Conservation (phyloP, 345 rosid species). For the Diplotaxis tenuifolia region DNA sequence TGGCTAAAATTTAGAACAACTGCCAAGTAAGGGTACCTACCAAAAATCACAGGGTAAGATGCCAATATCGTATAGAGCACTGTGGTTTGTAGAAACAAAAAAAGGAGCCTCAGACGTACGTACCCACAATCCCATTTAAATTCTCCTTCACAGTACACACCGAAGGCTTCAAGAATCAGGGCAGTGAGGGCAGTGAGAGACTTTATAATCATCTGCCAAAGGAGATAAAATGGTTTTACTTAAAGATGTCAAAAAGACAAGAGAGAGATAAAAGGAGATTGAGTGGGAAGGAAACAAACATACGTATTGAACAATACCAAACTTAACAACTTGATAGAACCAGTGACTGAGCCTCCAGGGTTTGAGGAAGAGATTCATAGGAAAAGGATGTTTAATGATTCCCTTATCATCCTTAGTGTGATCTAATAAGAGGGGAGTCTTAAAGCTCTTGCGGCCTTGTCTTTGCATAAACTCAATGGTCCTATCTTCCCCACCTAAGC, state of each 20-base stretch:
- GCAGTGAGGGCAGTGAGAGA: constrained; percentile 75
- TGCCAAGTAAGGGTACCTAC: constrained; percentile 94
- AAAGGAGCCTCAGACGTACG: constrained; percentile 45
- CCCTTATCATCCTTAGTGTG: not conserved
- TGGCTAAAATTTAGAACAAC: constrained; percentile 98
- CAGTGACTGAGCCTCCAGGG: constrained; percentile 61
- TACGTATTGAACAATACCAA: constrained; percentile 99
- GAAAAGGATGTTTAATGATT: not conserved
- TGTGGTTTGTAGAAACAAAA: not conserved
- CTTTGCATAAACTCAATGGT: not conserved
- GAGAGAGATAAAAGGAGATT: not conserved
- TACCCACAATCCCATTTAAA: constrained; percentile 90
- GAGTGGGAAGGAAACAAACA: constrained; percentile 47
- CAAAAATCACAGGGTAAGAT: constrained; percentile 29
- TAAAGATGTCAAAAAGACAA: not conserved
- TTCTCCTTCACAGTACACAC: constrained; percentile 96
- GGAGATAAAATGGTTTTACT: constrained; percentile 9
- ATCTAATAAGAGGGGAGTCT: not conserved
- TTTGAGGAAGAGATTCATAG: not conserved
- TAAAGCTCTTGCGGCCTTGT: not conserved
- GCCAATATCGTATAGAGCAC: not conserved
- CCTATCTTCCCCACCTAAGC: constrained; percentile 48
- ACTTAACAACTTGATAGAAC: constrained; percentile 94
- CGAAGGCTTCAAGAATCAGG: constrained; percentile 85
- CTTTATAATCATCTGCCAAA: constrained; percentile 90